Conservation (phyloP, 1,139 yeast species). For the Magnusiomyces ingens region DNA sequence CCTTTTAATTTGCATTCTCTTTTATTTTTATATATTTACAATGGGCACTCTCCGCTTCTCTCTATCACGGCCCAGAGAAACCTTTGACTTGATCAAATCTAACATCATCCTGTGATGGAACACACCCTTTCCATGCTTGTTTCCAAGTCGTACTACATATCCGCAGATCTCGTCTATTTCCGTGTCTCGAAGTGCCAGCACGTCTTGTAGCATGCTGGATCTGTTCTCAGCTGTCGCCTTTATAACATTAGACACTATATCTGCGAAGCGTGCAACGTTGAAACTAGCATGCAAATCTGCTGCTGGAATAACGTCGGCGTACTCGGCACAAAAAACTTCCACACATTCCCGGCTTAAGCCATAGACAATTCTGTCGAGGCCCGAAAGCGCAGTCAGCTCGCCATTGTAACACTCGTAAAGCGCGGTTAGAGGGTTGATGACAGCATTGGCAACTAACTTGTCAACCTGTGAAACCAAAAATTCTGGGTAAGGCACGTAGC, state of each 20-base stretch:
- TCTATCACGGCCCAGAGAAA: conserved; percentile 14
- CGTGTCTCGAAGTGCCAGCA: conserved; percentile 50
- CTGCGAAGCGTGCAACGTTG: conserved; percentile 35
- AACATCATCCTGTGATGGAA: conserved; percentile 44
- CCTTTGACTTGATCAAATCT: conserved; percentile 37
- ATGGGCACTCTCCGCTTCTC: conserved; percentile 9
- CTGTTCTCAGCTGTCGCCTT: conserved; percentile 51
- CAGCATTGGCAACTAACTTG: conserved; percentile 67
- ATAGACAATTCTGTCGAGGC: conserved; percentile 19
- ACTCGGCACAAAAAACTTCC: conserved; percentile 20
- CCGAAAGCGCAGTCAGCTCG: conserved; percentile 39
- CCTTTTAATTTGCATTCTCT: neutral
- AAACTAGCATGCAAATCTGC: conserved; percentile 5
- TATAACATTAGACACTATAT: conserved; percentile 44
- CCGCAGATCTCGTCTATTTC: conserved; percentile 83
- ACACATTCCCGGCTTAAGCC: conserved; percentile 11
- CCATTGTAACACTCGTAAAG: conserved; percentile 68
- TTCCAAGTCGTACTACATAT: conserved; percentile 50
- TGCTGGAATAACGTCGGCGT: conserved; percentile 13
- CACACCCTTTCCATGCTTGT: conserved; percentile 36
- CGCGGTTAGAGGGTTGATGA: conserved; percentile 70
- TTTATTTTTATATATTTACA: conserved; percentile 6
- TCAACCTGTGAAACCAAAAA: conserved; percentile 61
- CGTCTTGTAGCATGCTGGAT: conserved; percentile 86
- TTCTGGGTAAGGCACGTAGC: conserved; percentile 45